Percentiles rank a stretch among this genome's conserved stretches.
Evolutionary conservation across 768 basidiomycete species (phyloP).

Genomic region (Dioszegia crocea): DNA sequence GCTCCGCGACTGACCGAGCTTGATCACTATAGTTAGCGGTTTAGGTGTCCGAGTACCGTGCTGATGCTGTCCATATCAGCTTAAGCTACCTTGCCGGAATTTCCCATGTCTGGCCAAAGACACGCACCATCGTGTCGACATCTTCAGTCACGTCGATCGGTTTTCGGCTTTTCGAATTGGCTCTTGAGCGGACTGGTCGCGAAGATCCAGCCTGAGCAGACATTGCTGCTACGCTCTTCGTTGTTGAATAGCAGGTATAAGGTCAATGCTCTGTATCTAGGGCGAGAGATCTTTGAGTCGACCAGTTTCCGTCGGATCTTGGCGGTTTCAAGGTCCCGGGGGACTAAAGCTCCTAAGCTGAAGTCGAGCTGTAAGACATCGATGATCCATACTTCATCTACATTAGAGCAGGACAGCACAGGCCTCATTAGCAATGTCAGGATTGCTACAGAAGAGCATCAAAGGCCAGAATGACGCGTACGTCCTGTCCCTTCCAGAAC

Average conservation of each 20-base stretch:
- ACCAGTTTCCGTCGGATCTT: too few species aligned
- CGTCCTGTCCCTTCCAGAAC: neutral
- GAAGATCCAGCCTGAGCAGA: neutral
- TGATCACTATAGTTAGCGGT: conserved; percentile 71
- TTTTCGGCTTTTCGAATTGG: neutral
- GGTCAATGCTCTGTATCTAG: too few species aligned
- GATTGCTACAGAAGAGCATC: neutral
- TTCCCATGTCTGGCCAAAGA: too few species aligned
- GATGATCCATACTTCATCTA: too few species aligned
- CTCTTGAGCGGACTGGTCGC: neutral
- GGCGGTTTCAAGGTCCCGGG: too few species aligned
- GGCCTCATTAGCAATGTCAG: neutral
- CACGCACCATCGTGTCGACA: neutral
- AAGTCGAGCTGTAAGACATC: too few species aligned
- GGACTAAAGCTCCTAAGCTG: too few species aligned
- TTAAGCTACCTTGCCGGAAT: neutral
- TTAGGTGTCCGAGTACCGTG: conserved; percentile 13
- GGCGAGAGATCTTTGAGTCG: neutral
- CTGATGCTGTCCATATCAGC: conserved; percentile 2
- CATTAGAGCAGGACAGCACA: too few species aligned
- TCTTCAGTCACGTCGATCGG: neutral
- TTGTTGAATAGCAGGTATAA: too few species aligned
- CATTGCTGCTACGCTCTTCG: too few species aligned
- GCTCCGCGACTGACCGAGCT: conserved; percentile 60
- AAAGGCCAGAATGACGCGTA: conserved; percentile 23